A percentile compares a stretch with the other conserved stretches of the same genome.
phyloP scores from a whole-genome alignment of 2,329 filamentous ascomycete genomes.

The Aspergillus sp. region DNA sequence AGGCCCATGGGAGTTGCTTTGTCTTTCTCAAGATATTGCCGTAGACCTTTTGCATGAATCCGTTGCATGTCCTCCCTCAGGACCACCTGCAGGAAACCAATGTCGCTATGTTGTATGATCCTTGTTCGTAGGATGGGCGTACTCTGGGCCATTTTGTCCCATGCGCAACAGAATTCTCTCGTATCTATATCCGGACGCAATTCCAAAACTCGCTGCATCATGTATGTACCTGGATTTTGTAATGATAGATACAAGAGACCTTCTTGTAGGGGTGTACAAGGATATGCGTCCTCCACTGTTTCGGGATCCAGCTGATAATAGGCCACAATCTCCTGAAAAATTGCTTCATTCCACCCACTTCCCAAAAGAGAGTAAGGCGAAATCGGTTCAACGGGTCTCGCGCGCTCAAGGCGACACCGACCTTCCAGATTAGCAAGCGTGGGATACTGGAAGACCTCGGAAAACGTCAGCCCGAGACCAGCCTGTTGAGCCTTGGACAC shows the following conservation, averaged over 20 bases:
- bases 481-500: neutral
- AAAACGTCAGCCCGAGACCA: too few relatives aligned
- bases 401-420: too few relatives aligned
- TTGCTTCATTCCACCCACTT: too few relatives aligned
- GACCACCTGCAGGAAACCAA: neutral
- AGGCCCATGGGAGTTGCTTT: constrained; percentile 21
- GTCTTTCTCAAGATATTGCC: neutral
- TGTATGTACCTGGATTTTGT: constrained; percentile 40
- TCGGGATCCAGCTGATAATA: too few relatives aligned
- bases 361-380: too few relatives aligned
- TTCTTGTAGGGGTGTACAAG: constrained; percentile 32
- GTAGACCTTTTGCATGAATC: neutral
- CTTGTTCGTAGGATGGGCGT: too few relatives aligned
- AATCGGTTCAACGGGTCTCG: too few relatives aligned
- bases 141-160: constrained; percentile 24
- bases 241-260: constrained; percentile 37
- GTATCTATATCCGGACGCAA: constrained; percentile 32
- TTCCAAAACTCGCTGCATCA: constrained; percentile 38
- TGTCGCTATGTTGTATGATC: too few relatives aligned
- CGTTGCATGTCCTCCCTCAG: neutral
- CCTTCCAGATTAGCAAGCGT: too few relatives aligned
- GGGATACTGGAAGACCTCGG: too few relatives aligned
- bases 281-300: constrained; percentile 28
- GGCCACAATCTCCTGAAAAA: too few relatives aligned
- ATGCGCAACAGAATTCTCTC: constrained; percentile 38